Percentiles rank a stretch among this genome's conserved stretches.
Conservation (phyloP, 1,284 basidiomycete species). For the Leccinum solheimii region DNA sequence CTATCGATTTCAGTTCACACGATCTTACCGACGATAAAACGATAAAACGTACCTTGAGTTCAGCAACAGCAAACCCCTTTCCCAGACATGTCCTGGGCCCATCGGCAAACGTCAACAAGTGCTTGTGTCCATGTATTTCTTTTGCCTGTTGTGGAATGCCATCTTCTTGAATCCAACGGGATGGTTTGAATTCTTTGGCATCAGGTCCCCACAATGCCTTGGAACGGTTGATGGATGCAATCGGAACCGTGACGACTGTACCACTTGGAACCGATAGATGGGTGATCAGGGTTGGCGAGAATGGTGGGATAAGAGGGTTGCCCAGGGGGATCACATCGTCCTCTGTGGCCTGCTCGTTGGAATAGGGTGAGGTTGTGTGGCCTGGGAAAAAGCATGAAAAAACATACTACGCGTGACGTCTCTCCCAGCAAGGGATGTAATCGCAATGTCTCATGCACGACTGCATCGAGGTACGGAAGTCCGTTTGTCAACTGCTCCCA, state of each 20-base stretch:
- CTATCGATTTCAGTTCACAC: conserved; percentile 26
- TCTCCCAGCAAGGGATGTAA: conserved; percentile 17
- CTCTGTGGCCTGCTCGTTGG: conserved; percentile 39
- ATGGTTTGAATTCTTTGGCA: conserved; percentile 33
- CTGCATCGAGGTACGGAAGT: conserved; percentile 39
- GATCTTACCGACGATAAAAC: neutral
- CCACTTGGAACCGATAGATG: conserved; percentile 46
- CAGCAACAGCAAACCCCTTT: conserved; percentile 43
- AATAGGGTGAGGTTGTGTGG: conserved; percentile 9
- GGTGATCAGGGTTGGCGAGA: conserved; percentile 35
- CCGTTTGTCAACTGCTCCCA: conserved; percentile 36
- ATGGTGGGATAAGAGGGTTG: conserved; percentile 36
- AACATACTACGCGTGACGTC: conserved; percentile 19
- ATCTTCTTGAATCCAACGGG: conserved; percentile 12
- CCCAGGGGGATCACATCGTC: conserved; percentile 55
- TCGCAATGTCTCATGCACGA: conserved; percentile 31
- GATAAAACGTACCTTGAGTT: conserved; percentile 26
- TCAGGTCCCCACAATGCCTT: conserved; percentile 48
- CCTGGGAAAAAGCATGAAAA: neutral
- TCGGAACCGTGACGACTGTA: conserved; percentile 43
- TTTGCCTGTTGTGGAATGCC: conserved; percentile 25
- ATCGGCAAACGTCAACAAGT: conserved; percentile 50
- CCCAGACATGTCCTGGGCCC: conserved; percentile 50
- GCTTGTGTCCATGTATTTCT: conserved; percentile 42
- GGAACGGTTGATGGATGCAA: conserved; percentile 48